Evolutionary conservation across 805 yeast species (phyloP).

Genomic region (Brettanomyces sp.): DNA sequence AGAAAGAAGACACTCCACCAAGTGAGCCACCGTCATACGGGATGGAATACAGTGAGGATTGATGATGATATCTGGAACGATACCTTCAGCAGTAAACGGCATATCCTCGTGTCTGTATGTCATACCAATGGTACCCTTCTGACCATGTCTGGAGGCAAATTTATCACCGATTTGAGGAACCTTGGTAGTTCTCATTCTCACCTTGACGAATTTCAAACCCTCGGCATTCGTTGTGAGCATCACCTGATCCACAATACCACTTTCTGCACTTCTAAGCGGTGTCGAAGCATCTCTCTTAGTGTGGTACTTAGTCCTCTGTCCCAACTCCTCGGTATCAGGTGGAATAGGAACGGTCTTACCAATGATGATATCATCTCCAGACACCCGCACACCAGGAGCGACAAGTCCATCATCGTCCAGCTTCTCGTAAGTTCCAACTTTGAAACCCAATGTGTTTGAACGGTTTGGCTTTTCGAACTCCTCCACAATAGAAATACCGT

Average conservation of each 20-base stretch:
- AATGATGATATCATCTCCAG: conserved; percentile 97
- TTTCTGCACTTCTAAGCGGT: conserved; percentile 91
- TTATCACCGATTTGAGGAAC: conserved; percentile 99
- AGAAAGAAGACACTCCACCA: conserved; percentile 93
- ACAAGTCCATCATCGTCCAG: conserved; percentile 97
- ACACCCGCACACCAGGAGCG: conserved; percentile 96
- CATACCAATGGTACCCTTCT: conserved; percentile 99
- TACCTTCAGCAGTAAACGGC: conserved; percentile 94
- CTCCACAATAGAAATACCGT: conserved; percentile 97
- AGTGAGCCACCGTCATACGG: conserved; percentile 99
- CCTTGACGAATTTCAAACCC: conserved; percentile 95
- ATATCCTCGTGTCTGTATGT: conserved; percentile 97
- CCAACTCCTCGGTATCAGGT: conserved; percentile 97
- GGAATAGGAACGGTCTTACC: conserved; percentile 99
- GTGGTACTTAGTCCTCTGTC: conserved; percentile 97
- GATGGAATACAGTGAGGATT: conserved; percentile 99
- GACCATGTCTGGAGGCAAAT: conserved; percentile 99
- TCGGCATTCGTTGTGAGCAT: conserved; percentile 95
- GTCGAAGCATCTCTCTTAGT: conserved; percentile 98
- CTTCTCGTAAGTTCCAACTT: conserved; percentile 97
- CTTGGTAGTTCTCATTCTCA: conserved; percentile 97
- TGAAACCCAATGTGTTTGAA: conserved; percentile 87
- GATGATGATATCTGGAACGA: conserved; percentile 94
- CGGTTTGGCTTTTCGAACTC: conserved; percentile 96
- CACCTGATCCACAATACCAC: conserved; percentile 98